Evolutionary conservation across 345 rosid species (phyloP), one percentile per base, ranked within the genome.

Genomic region (Acer campestre): DNA sequence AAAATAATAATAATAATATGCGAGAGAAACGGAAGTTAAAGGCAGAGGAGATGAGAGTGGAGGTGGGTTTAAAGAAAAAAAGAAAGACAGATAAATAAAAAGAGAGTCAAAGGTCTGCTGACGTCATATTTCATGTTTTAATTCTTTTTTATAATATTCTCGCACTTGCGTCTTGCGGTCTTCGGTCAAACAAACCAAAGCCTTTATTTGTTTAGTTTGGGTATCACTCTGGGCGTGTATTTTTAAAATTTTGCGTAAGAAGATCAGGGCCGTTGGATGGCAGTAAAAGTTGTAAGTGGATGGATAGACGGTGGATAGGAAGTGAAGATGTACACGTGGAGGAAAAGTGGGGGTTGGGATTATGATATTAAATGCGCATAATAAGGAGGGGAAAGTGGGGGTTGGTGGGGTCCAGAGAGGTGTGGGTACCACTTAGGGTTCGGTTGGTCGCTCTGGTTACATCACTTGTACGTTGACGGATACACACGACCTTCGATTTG

Each of bases 41-140:
- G 67, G 3, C 51, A 12, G 80, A 70, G 18, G 38, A n/a, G 71
- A 20, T 1, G 20, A 27, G 61, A 46, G 73, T 46, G 77, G 18
- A 61, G 74, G 80, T 75, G 89, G 78, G 86, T 82, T 86, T 89
- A 89, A 86, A 83, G 90, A 4, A 35, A 35, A 35, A 35, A 35
- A 4, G 6, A 4, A 35, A 35, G 38, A 35, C 4, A 0, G 38
- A 35, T 6, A 35, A 78, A 71, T 68, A 79, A 77, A 69, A 80
- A 81, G 73, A 78, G 83, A 68, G 88, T 84, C 90, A 89, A 90
- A 88, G 85, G 84, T 42, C 22, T 11, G 78, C 73, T 86, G 92
- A 88, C 86, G 87, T 90, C 86, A 87, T 12, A 55, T 16, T 66
- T 56, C 18, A 70, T 74, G 77, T 70, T 9, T 48, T 35, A 35